phyloP scores from a whole-genome alignment of 768 basidiomycete species.

The Podaxis carcinomalis region DNA sequence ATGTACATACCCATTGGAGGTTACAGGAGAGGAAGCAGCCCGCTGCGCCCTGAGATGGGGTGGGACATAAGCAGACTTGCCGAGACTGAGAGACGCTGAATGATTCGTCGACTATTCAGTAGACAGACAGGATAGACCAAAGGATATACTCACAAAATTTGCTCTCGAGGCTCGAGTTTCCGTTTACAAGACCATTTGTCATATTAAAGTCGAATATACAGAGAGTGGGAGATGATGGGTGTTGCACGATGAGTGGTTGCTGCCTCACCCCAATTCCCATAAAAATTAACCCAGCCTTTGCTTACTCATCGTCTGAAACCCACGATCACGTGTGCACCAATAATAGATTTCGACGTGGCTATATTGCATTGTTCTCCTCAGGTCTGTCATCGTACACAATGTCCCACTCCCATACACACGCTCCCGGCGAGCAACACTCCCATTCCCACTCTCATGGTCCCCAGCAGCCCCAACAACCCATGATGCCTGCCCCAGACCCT shows the following conservation, averaged over 20 bases:
- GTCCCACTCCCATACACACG: slow-evolving; percentile 66
- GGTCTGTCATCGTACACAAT: slow-evolving; percentile 27
- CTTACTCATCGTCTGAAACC: slow-evolving; percentile 10
- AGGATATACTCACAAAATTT: slow-evolving; percentile 56
- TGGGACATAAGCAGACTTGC: slow-evolving; percentile 82
- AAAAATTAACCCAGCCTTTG: slow-evolving; percentile 6
- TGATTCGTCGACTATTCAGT: slow-evolving; percentile 4
- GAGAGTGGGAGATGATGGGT: slow-evolving; percentile 26
- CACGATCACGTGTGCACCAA: slow-evolving; percentile 12
- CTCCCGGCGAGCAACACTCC: slow-evolving; percentile 47
- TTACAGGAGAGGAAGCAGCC: slow-evolving; percentile 55
- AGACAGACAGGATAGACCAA: slow-evolving; percentile 9
- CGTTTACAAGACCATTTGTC: slow-evolving; percentile 91
- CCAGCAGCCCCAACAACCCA: slow-evolving; percentile 33
- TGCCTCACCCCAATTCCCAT: neutral
- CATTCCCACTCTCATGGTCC: slow-evolving; percentile 48
- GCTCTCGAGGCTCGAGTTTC: slow-evolving; percentile 64
- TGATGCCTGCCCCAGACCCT: slow-evolving; percentile 59
- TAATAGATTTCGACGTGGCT: slow-evolving; percentile 4
- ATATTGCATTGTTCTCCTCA: neutral
- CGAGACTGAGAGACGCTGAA: slow-evolving; percentile 72
- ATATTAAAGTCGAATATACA: slow-evolving; percentile 45
- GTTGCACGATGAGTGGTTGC: slow-evolving; percentile 9
- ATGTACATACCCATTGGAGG: slow-evolving; percentile 48
- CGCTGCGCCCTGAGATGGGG: slow-evolving; percentile 83